Evolutionary conservation across 805 yeast species (phyloP), one percentile per base, ranked within the genome.

Genomic region (Saccharomycopsis selenospora): DNA sequence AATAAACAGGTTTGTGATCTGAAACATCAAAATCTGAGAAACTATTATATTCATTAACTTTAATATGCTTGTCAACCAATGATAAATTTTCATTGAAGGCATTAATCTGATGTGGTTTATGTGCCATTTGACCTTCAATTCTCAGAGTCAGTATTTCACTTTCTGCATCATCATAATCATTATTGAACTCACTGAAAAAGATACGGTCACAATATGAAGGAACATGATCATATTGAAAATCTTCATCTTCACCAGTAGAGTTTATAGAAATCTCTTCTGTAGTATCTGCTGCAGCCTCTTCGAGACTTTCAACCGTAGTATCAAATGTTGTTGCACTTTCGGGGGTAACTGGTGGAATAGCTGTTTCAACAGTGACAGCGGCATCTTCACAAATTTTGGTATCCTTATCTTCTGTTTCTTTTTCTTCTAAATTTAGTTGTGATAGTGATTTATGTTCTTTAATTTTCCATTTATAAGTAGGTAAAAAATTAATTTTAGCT

Each of bases 191-290:
- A 1, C 71, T 61, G 57, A 64, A 71, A 18, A 79, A 57, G 2
- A 79, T 69, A 27, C 85, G 66, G 52, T 79, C 85, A 0, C 84
- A 78, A 57, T 79, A 79, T 1, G 82, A 75, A 0, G 85, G 84
- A 4, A 65, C 60, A 43, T 84, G 63, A 45, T 68, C 68, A 40
- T 60, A 61, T 36, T 61, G 58, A 23, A 55, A 55, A 36, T 57
- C 52, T 28, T 46, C 42, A 27, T 56, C 46, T 1, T 60, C 55
- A 10, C 64, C 66, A 20, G 57, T 43, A 41, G 53, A 56, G 50
- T 28, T 48, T 10, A 47, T 40, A 2, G 50, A 47, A 3, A 47
- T 22, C 11, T 42, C 50, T 18, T 50, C 53, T 23, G 42, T 43
- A 11, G 36, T 27, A 3, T 30, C 20, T 13, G 20, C 11, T 6